Evolutionary conservation across 495 filamentous ascomycete species (phyloP).

Genomic region (Copromyces sp.): DNA sequence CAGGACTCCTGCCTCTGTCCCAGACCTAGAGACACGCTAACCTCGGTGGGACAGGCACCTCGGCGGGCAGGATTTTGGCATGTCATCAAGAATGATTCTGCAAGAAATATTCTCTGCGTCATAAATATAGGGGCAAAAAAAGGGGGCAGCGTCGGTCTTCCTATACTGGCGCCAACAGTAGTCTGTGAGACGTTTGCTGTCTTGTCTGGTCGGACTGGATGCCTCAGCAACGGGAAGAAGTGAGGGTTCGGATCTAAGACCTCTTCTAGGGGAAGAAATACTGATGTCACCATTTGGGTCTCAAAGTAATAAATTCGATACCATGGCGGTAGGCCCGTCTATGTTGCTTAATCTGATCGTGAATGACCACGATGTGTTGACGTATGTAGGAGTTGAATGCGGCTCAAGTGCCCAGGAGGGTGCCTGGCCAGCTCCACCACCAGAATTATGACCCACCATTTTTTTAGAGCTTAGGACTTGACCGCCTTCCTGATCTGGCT

Average conservation of each 20-base stretch:
- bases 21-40: neutral
- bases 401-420: neutral
- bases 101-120: neutral
- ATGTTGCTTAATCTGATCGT: neutral
- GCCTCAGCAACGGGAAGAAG: neutral
- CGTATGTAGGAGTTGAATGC: neutral
- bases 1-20: neutral
- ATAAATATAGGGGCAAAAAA: neutral
- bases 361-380: neutral
- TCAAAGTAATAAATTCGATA: neutral
- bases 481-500: slow-evolving; percentile 1
- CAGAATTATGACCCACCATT: neutral
- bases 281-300: neutral
- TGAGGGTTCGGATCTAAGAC: neutral
- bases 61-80: neutral
- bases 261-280: neutral
- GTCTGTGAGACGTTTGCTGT: neutral
- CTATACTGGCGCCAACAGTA: neutral
- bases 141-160: neutral
- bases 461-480: neutral
- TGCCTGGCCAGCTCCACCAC: neutral
- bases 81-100: neutral
- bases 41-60: neutral
- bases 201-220: neutral
- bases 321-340: neutral